Percentiles rank a stretch among this genome's conserved stretches.
Conservation (phyloP, 2,329 filamentous ascomycete species). For the Chalara sp. region DNA sequence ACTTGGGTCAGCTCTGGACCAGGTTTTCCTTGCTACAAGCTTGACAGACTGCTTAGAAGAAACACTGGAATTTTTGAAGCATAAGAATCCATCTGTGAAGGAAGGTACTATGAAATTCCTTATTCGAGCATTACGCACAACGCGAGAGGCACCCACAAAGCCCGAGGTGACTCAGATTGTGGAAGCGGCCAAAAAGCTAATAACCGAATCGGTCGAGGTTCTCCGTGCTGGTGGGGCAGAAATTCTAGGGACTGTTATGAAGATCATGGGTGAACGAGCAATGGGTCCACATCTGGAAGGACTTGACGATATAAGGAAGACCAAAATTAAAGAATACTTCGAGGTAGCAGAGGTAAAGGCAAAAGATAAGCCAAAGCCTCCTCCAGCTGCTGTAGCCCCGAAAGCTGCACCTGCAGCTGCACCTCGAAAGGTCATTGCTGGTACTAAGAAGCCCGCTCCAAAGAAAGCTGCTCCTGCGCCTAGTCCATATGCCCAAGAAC, state of each 20-base stretch:
- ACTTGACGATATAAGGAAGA: constrained; percentile 91
- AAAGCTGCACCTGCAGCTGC: constrained; percentile 37
- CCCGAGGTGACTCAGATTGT: constrained; percentile 78
- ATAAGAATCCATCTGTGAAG: constrained; percentile 98
- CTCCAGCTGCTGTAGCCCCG: constrained; percentile 54
- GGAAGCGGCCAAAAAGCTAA: constrained; percentile 81
- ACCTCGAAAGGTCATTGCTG: constrained; percentile 35
- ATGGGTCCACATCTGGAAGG: constrained; percentile 92
- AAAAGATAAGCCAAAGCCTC: constrained; percentile 85
- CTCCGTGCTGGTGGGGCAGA: constrained; percentile 87
- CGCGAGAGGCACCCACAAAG: constrained; percentile 75
- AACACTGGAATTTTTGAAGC: constrained; percentile 72
- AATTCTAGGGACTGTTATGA: constrained; percentile 91
- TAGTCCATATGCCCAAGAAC: constrained; percentile 40
- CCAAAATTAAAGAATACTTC: constrained; percentile 89
- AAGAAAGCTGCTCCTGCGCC: constrained; percentile 41
- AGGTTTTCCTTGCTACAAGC: constrained; percentile 56
- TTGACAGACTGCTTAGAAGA: constrained; percentile 89
- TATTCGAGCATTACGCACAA: constrained; percentile 78
- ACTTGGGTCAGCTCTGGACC: constrained; percentile 75
- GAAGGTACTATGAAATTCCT: constrained; percentile 91
- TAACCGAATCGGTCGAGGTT: constrained; percentile 81
- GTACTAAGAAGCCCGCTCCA: constrained; percentile 30
- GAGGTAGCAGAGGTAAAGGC: constrained; percentile 78
- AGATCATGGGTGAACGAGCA: constrained; percentile 92